phyloP scores from a whole-genome alignment of 2,329 filamentous ascomycete species.

The Pezizomycotina sp. region DNA sequence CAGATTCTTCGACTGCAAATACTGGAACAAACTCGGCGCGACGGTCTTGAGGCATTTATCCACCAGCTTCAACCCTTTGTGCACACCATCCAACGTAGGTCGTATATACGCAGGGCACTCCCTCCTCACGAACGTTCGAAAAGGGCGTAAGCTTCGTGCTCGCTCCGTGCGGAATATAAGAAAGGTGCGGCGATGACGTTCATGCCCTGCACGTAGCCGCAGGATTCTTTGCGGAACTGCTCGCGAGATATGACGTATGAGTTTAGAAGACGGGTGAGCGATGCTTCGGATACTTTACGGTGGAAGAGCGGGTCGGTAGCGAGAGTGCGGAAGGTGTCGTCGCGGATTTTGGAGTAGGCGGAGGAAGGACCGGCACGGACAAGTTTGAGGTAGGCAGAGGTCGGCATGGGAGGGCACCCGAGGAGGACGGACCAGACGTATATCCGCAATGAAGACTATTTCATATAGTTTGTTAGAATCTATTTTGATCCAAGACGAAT shows the following conservation, averaged over 20 bases:
- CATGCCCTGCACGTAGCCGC: slow-evolving; percentile 84
- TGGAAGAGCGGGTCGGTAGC: slow-evolving; percentile 96
- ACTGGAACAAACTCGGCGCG: slow-evolving; percentile 69
- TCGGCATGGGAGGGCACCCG: slow-evolving; percentile 66
- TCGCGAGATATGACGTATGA: slow-evolving; percentile 33
- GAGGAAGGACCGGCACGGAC: slow-evolving; percentile 88
- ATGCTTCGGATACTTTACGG: slow-evolving; percentile 85
- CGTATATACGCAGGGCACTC: slow-evolving; percentile 90
- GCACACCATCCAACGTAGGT: slow-evolving; percentile 92
- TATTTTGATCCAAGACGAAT: slow-evolving; percentile 9
- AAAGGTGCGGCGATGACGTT: slow-evolving; percentile 94
- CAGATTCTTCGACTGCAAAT: slow-evolving; percentile 72
- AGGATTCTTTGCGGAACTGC: slow-evolving; percentile 68
- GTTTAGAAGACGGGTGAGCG: slow-evolving; percentile 82
- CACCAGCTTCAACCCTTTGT: slow-evolving; percentile 75
- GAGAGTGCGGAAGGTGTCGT: slow-evolving; percentile 92
- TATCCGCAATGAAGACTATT: slow-evolving; percentile 73
- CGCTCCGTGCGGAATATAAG: slow-evolving; percentile 81
- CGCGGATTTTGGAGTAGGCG: slow-evolving; percentile 91
- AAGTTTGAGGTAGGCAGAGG: slow-evolving; percentile 74
- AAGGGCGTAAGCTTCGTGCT: slow-evolving; percentile 83
- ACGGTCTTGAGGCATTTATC: slow-evolving; percentile 85
- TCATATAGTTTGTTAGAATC: slow-evolving; percentile 13
- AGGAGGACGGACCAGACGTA: slow-evolving; percentile 94
- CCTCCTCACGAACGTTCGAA: slow-evolving; percentile 75